phyloP scores from a whole-genome alignment of 305 asterid species.

The Fraxinus nigra region DNA sequence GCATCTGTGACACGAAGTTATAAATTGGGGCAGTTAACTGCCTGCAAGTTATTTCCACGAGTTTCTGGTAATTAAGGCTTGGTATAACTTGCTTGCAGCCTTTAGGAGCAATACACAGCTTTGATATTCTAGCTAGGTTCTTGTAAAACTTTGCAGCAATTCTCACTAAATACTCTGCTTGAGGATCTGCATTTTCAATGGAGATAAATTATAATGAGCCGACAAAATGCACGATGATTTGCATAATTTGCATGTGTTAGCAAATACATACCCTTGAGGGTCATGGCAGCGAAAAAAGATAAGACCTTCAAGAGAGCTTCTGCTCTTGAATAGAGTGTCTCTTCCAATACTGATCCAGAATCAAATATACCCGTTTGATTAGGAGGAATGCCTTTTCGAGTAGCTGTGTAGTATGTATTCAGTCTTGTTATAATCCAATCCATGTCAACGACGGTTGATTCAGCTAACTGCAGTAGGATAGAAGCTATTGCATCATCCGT shows the following conservation, averaged over 20 bases:
- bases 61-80: constrained; percentile 66
- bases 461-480: constrained; percentile 52
- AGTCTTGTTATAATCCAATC: constrained; percentile 58
- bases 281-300: constrained; percentile 63
- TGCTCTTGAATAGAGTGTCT: constrained; percentile 59
- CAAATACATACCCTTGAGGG: constrained; percentile 59
- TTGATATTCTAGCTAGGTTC: constrained; percentile 65
- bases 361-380: constrained; percentile 36
- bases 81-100: constrained; percentile 70
- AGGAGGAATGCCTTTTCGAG: constrained; percentile 47
- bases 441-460: constrained; percentile 54
- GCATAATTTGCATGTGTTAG: constrained; percentile 3
- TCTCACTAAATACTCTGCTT: constrained; percentile 67
- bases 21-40: constrained; percentile 71
- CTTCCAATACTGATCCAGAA: constrained; percentile 56
- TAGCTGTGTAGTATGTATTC: constrained; percentile 49
- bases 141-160: constrained; percentile 68
- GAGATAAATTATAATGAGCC: constrained; percentile 16
- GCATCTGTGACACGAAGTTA: constrained; percentile 61
- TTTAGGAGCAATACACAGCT: constrained; percentile 58
- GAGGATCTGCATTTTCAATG: constrained; percentile 52
- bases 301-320: constrained; percentile 61
- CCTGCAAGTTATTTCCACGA: constrained; percentile 79
- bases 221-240: constrained; percentile 3
- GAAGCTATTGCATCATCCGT: constrained; percentile 60